Percentiles rank a stretch among this genome's conserved stretches.
phyloP scores from a whole-genome alignment of 768 basidiomycete genomes.

The Goffeauzyma gilvescens region DNA sequence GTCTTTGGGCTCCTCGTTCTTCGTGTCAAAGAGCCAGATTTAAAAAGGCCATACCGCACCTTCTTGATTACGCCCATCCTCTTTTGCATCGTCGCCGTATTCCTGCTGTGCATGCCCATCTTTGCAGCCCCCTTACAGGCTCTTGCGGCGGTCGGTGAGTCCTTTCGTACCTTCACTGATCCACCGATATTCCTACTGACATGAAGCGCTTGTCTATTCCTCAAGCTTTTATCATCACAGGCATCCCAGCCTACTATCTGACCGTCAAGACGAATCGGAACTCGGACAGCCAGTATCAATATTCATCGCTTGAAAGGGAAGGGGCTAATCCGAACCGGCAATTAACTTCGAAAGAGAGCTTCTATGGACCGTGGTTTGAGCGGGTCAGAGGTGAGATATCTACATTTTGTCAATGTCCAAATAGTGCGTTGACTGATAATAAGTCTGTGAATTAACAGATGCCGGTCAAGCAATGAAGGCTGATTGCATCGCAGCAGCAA shows the following conservation, averaged over 20 bases:
- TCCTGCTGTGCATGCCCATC: constrained; percentile 81
- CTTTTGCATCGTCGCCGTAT: constrained; percentile 76
- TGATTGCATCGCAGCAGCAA: too few relatives aligned
- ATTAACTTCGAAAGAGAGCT: too few relatives aligned
- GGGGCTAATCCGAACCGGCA: too few relatives aligned
- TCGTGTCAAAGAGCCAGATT: constrained; percentile 68
- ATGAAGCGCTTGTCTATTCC: neutral
- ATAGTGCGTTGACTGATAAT: too few relatives aligned
- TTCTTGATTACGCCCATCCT: constrained; percentile 76
- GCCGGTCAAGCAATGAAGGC: too few relatives aligned
- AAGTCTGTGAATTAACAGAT: too few relatives aligned
- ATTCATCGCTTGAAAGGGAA: too few relatives aligned
- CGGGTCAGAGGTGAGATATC: too few relatives aligned
- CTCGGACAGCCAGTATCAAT: too few relatives aligned
- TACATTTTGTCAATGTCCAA: too few relatives aligned
- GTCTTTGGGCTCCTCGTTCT: constrained; percentile 71
- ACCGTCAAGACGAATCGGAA: too few relatives aligned
- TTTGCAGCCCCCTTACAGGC: constrained; percentile 83
- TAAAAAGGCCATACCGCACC: constrained; percentile 79
- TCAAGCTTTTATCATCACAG: constrained; percentile 24
- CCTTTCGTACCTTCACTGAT: neutral
- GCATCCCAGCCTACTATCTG: constrained; percentile 29
- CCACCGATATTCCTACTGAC: neutral
- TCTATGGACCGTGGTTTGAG: too few relatives aligned
- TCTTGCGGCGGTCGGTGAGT: constrained; percentile 60